A percentile compares a stretch with the other conserved stretches of the same genome.
phyloP scores from a whole-genome alignment of 352 stramenopile species.

The Aphanomyces stellatus region DNA sequence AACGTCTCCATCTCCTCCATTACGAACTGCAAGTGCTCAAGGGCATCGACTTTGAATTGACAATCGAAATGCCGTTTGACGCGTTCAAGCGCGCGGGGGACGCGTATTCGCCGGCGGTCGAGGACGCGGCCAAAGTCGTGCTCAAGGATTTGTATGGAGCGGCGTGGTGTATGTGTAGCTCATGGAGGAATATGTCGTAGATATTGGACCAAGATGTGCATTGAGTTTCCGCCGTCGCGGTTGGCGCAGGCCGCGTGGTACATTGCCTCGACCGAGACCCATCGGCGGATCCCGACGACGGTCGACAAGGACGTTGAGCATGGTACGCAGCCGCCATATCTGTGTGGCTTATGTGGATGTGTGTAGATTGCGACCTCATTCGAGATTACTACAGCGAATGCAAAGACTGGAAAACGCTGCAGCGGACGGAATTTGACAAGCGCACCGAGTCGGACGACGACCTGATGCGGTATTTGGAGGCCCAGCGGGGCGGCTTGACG shows the following conservation, averaged over 20 bases:
- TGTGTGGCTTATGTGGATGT: neutral
- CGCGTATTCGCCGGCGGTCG: conserved; percentile 37
- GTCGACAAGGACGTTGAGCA: neutral
- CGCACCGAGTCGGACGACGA: neutral
- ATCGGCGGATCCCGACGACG: neutral
- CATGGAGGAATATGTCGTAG: neutral
- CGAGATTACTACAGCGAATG: conserved; percentile 2
- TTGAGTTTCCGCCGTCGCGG: neutral
- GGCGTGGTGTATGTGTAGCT: neutral
- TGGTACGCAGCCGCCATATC: neutral
- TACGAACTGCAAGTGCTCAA: conserved; percentile 82
- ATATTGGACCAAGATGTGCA: conserved; percentile 18
- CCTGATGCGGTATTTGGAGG: neutral
- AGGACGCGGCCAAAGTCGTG: neutral
- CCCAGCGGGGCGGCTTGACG: neutral
- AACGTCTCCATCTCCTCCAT: conserved; percentile 74
- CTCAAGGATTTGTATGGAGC: neutral
- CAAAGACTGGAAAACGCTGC: neutral
- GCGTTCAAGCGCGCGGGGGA: conserved; percentile 50
- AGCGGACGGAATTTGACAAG: neutral
- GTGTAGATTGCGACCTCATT: conserved; percentile 1
- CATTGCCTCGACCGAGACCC: neutral
- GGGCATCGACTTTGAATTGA: conserved; percentile 73
- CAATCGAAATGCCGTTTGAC: conserved; percentile 67
- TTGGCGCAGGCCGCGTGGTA: conserved; percentile 8